Evolutionary conservation across 108 stramenopile species (phyloP).

Genomic region (Cyclostephanos invisitatus): DNA sequence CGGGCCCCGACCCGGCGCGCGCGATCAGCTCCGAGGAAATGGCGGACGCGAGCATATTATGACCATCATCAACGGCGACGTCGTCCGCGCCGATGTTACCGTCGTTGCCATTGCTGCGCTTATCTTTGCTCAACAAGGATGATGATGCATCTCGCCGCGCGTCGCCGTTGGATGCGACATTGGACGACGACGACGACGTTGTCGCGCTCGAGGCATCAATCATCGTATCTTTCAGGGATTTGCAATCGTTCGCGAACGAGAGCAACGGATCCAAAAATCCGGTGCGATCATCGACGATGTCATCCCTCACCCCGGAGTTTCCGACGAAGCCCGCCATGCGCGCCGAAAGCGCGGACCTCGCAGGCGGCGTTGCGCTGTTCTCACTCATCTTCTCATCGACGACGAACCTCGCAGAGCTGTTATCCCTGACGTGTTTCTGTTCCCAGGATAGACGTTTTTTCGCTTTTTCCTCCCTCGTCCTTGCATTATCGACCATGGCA

Average conservation of each 20-base stretch:
- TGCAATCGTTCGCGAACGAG: conserved; percentile 47
- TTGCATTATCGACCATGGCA: conserved; percentile 34
- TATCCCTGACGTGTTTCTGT: conserved; percentile 20
- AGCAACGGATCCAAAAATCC: conserved; percentile 19
- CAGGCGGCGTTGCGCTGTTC: conserved; percentile 33
- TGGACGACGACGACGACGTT: conserved; percentile 4
- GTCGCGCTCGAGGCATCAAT: conserved; percentile 11
- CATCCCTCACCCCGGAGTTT: conserved; percentile 52
- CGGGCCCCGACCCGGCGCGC: conserved; percentile 64
- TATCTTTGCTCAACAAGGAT: neutral
- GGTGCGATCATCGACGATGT: conserved; percentile 15
- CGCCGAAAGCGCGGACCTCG: conserved; percentile 50
- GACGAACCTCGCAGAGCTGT: conserved; percentile 9
- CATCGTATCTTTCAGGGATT: conserved; percentile 48
- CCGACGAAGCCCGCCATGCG: conserved; percentile 24
- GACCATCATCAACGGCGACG: neutral
- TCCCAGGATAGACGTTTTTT: conserved; percentile 66
- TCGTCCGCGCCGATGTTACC: neutral
- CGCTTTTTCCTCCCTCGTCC: conserved; percentile 41
- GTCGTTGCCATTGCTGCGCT: neutral
- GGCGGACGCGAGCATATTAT: conserved; percentile 31
- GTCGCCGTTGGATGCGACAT: conserved; percentile 1
- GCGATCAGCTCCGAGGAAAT: conserved; percentile 76
- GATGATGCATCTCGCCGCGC: neutral
- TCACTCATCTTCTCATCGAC: no score